Conservation (phyloP, 805 yeast species). For the Ogataea pignaliae region DNA sequence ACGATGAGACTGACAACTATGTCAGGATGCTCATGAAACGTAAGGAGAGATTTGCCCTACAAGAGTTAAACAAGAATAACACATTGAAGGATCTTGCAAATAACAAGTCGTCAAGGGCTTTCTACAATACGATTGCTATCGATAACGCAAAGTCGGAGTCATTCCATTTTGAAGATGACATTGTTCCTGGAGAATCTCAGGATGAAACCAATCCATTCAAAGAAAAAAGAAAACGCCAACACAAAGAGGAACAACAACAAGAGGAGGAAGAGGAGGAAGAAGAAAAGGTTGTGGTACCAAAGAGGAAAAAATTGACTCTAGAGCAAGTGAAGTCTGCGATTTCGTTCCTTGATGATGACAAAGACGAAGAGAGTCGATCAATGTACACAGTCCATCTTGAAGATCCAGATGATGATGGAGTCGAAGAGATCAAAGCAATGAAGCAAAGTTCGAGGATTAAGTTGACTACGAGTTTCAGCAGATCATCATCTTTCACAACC, state of each 20-base stretch:
- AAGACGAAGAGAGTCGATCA: constrained; percentile 13
- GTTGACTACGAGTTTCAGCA: constrained; percentile 44
- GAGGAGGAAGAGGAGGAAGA: constrained; percentile 20
- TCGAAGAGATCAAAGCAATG: constrained; percentile 33
- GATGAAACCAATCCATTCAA: constrained; percentile 24
- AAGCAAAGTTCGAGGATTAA: constrained; percentile 36
- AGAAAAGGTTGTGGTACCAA: constrained; percentile 17
- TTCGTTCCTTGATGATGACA: constrained; percentile 24
- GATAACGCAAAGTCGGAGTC: constrained; percentile 26
- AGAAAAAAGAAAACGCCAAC: constrained; percentile 18
- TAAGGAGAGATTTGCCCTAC: constrained; percentile 41
- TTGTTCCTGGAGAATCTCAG: constrained; percentile 26
- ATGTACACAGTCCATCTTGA: constrained; percentile 23
- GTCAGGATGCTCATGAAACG: constrained; percentile 32
- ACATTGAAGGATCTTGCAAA: constrained; percentile 40
- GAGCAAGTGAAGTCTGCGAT: constrained; percentile 25
- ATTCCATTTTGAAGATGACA: constrained; percentile 26
- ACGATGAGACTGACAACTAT: constrained; percentile 64
- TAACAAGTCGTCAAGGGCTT: constrained; percentile 58
- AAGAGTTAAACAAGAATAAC: constrained; percentile 41
- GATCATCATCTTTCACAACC: too few relatives aligned
- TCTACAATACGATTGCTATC: constrained; percentile 54
- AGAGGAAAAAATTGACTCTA: constrained; percentile 31
- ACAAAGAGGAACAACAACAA: constrained; percentile 6
- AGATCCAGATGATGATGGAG: constrained; percentile 30